Evolutionary conservation across 176 grass and related monocot species (phyloP).

Genomic region (maize (Zea mays)): DNA sequence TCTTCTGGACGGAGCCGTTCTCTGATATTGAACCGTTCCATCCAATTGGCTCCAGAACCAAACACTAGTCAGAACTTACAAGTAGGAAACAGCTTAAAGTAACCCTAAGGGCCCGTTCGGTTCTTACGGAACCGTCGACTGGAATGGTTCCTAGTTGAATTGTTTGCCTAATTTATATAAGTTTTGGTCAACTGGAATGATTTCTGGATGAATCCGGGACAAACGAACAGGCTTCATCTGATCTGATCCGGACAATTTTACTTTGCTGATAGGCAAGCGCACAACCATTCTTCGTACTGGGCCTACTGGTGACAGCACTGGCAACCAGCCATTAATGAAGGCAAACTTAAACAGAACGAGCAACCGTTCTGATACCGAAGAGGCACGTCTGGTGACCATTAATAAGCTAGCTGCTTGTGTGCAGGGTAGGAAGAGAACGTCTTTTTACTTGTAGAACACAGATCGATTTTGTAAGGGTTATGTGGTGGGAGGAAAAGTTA

Average conservation of each 20-base stretch:
- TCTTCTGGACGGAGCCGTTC: no score
- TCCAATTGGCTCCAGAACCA: no score
- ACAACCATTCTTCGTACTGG: conserved; percentile 69
- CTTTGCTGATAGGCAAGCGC: conserved; percentile 54
- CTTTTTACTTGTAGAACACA: background rate
- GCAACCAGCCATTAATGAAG: conserved; percentile 42
- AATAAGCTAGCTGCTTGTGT: conserved; percentile 11
- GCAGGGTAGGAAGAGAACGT: background rate
- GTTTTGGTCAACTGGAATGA: no score
- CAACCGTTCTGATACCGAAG: background rate
- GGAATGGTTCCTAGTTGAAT: no score
- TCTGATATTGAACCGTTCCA: no score
- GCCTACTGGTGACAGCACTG: conserved; percentile 72
- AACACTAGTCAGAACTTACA: background rate
- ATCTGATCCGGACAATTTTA: background rate
- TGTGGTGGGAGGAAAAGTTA: background rate
- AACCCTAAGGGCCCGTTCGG: no score
- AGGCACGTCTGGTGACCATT: background rate
- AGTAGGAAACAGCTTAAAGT: background rate
- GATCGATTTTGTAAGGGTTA: background rate
- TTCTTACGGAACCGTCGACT: no score
- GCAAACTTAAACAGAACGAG: background rate
- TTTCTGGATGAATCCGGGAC: no score
- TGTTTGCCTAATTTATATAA: no score
- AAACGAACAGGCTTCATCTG: no score